Conservation (phyloP, 2,329 filamentous ascomycete species). For the Ophiostoma sp. region DNA sequence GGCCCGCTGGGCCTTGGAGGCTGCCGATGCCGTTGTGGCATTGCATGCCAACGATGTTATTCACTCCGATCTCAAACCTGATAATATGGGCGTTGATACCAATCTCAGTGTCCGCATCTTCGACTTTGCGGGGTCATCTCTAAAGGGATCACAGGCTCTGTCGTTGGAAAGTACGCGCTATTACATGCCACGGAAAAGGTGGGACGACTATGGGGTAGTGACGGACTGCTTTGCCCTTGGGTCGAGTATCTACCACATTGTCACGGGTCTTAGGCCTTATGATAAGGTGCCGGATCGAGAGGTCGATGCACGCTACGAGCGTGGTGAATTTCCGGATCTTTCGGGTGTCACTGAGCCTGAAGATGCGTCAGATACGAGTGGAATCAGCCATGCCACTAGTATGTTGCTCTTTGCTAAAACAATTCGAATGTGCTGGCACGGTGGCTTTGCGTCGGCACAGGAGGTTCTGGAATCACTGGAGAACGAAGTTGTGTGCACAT, state of each 20-base stretch:
- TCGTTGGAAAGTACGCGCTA: neutral
- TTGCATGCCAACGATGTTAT: too few species aligned
- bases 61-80: too few species aligned
- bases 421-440: neutral
- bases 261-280: neutral
- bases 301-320: neutral
- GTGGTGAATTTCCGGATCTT: neutral
- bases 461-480: neutral
- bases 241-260: neutral
- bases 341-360: neutral
- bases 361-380: neutral
- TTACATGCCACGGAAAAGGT: neutral
- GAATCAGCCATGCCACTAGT: neutral
- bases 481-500: neutral
- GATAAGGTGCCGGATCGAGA: neutral
- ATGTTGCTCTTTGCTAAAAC: neutral
- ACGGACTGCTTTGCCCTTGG: neutral
- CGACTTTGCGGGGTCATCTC: neutral
- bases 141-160: neutral
- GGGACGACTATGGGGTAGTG: neutral
- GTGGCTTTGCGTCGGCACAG: neutral
- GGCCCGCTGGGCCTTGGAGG: too few species aligned
- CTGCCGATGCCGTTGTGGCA: too few species aligned
- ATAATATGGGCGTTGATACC: neutral
- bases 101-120: constrained; percentile 24